Evolutionary conservation across 371 early-diverging fungal genomes (phyloP).

Genomic region (Batrachochytrium dendrobatidis): DNA sequence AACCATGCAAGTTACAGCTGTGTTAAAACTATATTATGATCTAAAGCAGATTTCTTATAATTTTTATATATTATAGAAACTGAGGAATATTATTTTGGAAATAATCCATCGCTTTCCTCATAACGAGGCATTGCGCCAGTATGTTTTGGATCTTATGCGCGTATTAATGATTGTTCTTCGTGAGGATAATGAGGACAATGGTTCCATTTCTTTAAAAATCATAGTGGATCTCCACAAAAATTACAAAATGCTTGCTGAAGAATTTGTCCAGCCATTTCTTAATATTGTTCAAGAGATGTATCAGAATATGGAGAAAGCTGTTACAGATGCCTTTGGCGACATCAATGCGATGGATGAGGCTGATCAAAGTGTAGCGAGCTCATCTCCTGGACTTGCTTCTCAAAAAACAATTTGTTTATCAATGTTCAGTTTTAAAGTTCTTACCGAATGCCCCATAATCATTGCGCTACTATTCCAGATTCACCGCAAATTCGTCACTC

Average conservation of each 20-base stretch:
- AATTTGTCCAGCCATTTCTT: conserved; percentile 82
- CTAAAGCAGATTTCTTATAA: neutral
- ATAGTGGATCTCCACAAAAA: conserved; percentile 89
- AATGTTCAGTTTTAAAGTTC: conserved; percentile 86
- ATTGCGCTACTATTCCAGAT: conserved; percentile 91
- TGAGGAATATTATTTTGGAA: conserved; percentile 84
- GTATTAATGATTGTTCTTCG: conserved; percentile 71
- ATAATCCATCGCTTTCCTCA: conserved; percentile 88
- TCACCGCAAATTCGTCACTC: conserved; percentile 67
- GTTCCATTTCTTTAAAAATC: conserved; percentile 82
- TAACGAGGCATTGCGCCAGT: conserved; percentile 64
- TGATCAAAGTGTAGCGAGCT: neutral
- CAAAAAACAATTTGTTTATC: conserved; percentile 29
- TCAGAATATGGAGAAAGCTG: conserved; percentile 77
- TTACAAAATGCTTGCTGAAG: conserved; percentile 68
- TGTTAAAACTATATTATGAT: neutral
- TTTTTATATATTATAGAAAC: conserved; percentile 53
- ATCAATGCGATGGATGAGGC: neutral
- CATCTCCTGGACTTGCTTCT: neutral
- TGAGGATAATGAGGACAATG: conserved; percentile 96
- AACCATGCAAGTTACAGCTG: neutral
- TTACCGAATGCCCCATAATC: conserved; percentile 95
- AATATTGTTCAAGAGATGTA: conserved; percentile 89
- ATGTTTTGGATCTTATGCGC: conserved; percentile 43
- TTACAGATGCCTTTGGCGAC: conserved; percentile 69